phyloP scores from a whole-genome alignment of 129 eudicot genomes.

The Glebionis coronaria region DNA sequence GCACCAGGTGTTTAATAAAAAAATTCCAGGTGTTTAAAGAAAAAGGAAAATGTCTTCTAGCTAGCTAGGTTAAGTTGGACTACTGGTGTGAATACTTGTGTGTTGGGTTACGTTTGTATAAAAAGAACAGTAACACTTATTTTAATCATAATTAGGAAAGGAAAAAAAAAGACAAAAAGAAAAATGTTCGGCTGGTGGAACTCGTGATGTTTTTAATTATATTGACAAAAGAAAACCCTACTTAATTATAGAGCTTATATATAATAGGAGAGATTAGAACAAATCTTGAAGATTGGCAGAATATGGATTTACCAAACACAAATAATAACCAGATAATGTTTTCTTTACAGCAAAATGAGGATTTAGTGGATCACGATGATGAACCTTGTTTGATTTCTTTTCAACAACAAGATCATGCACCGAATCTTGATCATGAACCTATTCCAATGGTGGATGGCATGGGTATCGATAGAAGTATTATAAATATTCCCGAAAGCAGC shows the following conservation, averaged over 20 bases:
- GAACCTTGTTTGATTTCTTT: constrained; percentile 27
- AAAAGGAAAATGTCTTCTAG: background rate
- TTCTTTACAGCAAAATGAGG: constrained; percentile 39
- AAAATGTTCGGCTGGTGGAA: constrained; percentile 27
- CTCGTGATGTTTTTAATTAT: constrained; percentile 28
- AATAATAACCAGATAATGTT: constrained; percentile 30
- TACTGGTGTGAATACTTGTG: constrained; percentile 15
- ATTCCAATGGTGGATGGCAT: constrained; percentile 17
- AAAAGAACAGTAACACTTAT: constrained; percentile 21
- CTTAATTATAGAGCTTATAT: constrained; percentile 8
- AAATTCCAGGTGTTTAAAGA: constrained; percentile 11
- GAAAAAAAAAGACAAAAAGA: constrained; percentile 1
- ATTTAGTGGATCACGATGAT: constrained; percentile 32
- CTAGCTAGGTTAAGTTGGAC: constrained; percentile 13
- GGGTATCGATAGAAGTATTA: background rate
- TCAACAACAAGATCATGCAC: constrained; percentile 26
- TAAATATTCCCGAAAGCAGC: background rate
- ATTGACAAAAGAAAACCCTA: constrained; percentile 31
- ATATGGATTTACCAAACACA: constrained; percentile 27
- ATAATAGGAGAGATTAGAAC: constrained; percentile 25
- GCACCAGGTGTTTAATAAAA: too few species aligned
- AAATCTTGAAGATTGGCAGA: constrained; percentile 36
- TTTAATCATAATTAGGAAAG: background rate
- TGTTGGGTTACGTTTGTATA: constrained; percentile 26
- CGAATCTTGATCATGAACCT: constrained; percentile 23